Conservation (phyloP, 441 rosid genomes). For the Bocquillonia castaneifolia region DNA sequence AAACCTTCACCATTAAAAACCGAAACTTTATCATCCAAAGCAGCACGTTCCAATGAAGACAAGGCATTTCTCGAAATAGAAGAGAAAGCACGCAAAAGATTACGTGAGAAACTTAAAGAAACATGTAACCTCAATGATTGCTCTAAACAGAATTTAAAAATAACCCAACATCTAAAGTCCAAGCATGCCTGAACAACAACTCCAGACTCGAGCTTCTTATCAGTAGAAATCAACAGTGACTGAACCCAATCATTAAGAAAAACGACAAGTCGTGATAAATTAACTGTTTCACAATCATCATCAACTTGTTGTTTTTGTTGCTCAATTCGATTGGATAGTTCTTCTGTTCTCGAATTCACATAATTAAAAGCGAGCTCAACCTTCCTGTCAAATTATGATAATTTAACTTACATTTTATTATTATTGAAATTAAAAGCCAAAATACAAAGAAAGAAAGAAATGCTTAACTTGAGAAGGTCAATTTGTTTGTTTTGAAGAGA, state of each 20-base stretch:
- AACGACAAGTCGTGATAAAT: slow-evolving; percentile 46
- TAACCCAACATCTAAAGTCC: slow-evolving; percentile 77
- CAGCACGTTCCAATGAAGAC: slow-evolving; percentile 29
- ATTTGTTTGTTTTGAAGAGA: slow-evolving; percentile 46
- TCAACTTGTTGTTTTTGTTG: slow-evolving; percentile 39
- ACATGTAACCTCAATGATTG: slow-evolving; percentile 50
- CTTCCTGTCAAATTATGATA: slow-evolving; percentile 54
- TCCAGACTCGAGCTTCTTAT: slow-evolving; percentile 38
- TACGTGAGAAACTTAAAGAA: slow-evolving; percentile 48
- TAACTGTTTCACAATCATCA: slow-evolving; percentile 43
- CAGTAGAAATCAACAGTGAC: slow-evolving; percentile 45
- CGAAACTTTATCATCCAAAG: slow-evolving; percentile 26
- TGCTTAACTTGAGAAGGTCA: slow-evolving; percentile 57
- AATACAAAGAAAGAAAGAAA: slow-evolving; percentile 1
- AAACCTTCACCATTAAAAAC: slow-evolving; percentile 39
- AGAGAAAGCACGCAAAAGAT: slow-evolving; percentile 54
- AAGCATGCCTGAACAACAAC: slow-evolving; percentile 37
- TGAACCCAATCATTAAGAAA: slow-evolving; percentile 81
- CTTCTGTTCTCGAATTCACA: slow-evolving; percentile 36
- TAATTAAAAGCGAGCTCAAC: slow-evolving; percentile 54
- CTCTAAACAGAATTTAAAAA: slow-evolving; percentile 70
- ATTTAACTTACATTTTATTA: neutral
- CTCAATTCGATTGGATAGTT: slow-evolving; percentile 24
- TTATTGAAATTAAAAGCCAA: neutral
- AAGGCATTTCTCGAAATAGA: slow-evolving; percentile 39